Evolutionary conservation across 176 grass and related monocot genomes (phyloP).

Genomic region (Calamus simplicifolius): DNA sequence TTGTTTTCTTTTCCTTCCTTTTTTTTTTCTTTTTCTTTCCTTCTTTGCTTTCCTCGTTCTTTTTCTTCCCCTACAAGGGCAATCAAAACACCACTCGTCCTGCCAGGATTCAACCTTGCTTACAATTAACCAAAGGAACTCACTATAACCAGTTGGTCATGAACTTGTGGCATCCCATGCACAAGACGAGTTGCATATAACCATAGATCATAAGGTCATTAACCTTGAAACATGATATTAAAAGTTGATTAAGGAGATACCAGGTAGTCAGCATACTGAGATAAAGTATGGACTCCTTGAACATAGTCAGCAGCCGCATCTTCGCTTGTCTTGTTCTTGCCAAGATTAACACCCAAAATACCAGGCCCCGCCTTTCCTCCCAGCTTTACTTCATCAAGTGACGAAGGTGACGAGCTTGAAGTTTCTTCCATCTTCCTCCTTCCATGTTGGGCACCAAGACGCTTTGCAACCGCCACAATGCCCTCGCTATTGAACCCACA

Average conservation of each 20-base stretch:
- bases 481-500: slow-evolving; percentile 95
- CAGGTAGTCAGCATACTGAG: slow-evolving; percentile 98
- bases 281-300: slow-evolving; percentile 97
- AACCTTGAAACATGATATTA: no score
- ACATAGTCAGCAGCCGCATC: slow-evolving; percentile 93
- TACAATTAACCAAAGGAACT: no score
- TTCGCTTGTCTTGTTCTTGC: slow-evolving; percentile 95
- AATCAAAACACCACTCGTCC: no score
- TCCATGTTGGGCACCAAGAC: slow-evolving; percentile 93
- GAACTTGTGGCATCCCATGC: no score
- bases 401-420: slow-evolving; percentile 27
- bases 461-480: slow-evolving; percentile 86
- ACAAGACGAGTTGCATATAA: no score
- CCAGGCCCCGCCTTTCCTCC: slow-evolving; percentile 97
- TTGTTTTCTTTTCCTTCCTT: no score
- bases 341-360: slow-evolving; percentile 92
- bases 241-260: slow-evolving; percentile 23
- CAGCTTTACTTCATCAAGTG: slow-evolving; percentile 44
- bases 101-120: no score
- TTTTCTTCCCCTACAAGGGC: no score
- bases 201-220: no score
- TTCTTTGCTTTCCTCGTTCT: no score
- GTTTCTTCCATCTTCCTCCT: slow-evolving; percentile 99
- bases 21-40: no score
- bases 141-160: no score